Evolutionary conservation across 257 asterid genomes (phyloP).

Genomic region (Capsicum baccatum): DNA sequence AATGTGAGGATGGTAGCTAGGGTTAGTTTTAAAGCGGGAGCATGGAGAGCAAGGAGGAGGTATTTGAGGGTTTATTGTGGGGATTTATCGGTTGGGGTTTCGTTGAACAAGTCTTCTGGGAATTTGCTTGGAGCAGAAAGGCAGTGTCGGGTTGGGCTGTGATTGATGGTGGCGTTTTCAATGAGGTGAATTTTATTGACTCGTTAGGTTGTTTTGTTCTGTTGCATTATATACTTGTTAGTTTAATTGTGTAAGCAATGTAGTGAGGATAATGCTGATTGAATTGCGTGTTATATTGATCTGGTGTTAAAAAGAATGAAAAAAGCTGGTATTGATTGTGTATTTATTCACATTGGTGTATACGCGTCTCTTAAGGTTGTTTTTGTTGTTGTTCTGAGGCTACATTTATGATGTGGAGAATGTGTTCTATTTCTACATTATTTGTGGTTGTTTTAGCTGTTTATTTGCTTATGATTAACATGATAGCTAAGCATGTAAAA

Average conservation of each 20-base stretch:
- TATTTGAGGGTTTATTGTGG: conserved; percentile 75
- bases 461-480: background rate
- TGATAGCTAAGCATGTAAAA: background rate
- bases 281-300: background rate
- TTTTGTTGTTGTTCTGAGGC: background rate
- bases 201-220: background rate
- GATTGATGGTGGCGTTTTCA: conserved; percentile 38
- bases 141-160: conserved; percentile 81
- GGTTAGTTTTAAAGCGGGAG: conserved; percentile 72
- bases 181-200: conserved; percentile 28
- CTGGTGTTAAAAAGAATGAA: background rate
- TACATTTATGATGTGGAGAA: background rate
- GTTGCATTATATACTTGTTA: background rate
- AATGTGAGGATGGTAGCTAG: conserved; percentile 65
- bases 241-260: conserved; percentile 4
- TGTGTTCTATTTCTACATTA: background rate
- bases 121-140: conserved; percentile 55
- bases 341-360: background rate
- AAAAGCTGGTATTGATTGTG: background rate
- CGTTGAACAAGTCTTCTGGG: conserved; percentile 52
- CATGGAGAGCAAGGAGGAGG: conserved; percentile 79
- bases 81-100: conserved; percentile 54
- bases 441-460: background rate
- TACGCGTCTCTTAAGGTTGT: background rate
- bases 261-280: conserved; percentile 6